Evolutionary conservation across 805 yeast species (phyloP).

Genomic region (Nakazawaea molendinolei): DNA sequence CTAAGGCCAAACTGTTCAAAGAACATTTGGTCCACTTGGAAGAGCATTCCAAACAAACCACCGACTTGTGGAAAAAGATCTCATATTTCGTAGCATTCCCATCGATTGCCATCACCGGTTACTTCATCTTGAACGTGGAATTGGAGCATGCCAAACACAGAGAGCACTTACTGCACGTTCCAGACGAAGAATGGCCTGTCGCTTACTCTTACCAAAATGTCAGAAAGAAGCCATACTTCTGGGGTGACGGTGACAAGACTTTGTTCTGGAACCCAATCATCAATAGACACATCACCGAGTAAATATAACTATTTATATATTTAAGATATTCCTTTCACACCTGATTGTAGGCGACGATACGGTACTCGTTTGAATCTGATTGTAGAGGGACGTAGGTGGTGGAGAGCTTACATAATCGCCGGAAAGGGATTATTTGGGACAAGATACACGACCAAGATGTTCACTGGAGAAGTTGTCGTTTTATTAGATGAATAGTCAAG

Average conservation of each 20-base stretch:
- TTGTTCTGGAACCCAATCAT: slow-evolving; percentile 91
- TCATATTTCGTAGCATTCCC: slow-evolving; percentile 78
- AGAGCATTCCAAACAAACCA: slow-evolving; percentile 75
- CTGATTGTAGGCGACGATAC: too few relatives aligned
- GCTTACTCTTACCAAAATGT: slow-evolving; percentile 90
- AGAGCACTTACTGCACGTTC: slow-evolving; percentile 60
- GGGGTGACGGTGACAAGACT: slow-evolving; percentile 99
- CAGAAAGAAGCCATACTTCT: slow-evolving; percentile 83
- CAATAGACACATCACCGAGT: slow-evolving; percentile 70
- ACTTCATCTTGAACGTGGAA: slow-evolving; percentile 79
- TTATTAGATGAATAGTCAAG: slow-evolving; percentile 1
- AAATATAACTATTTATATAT: too few relatives aligned
- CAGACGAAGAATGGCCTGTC: slow-evolving; percentile 90
- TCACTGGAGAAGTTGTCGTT: too few relatives aligned
- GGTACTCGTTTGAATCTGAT: too few relatives aligned
- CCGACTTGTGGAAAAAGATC: slow-evolving; percentile 80
- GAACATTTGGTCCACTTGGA: slow-evolving; percentile 55
- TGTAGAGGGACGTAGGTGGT: too few relatives aligned
- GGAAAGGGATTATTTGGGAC: too few relatives aligned
- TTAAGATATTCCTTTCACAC: too few relatives aligned
- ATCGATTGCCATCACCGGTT: slow-evolving; percentile 65
- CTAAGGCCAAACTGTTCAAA: slow-evolving; percentile 67
- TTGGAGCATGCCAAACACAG: slow-evolving; percentile 87
- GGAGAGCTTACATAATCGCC: too few relatives aligned
- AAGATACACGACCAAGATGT: too few relatives aligned